Evolutionary conservation across 2,329 filamentous ascomycete genomes (phyloP), one percentile per base, ranked within the genome.

Genomic region (Aspergillus hiratsukae): DNA sequence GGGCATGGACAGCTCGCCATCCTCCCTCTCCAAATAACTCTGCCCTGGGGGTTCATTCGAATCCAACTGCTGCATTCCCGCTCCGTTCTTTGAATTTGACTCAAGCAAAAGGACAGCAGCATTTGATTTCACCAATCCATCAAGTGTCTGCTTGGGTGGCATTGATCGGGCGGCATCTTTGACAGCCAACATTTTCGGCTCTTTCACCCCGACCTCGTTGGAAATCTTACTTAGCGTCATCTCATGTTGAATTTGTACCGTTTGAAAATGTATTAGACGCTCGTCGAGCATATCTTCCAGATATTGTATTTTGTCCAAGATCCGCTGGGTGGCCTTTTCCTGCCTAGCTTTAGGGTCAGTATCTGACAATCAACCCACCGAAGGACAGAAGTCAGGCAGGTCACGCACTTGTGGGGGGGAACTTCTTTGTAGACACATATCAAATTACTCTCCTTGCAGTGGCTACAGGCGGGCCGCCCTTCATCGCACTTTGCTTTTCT

Each of bases 401-500:
- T 45, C 27, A 69, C 88, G 72, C 81, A 96, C 90, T 95, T 93
- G 69, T 95, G 94, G 17, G 91, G 91, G 23, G 91, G 89, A 5
- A 94, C 88, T 68, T 97, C 92, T 62, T 92, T 87, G 73, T 97
- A 97, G 72, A 90, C 87, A 77, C 90, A 99, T 53, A 86, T 82
- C 29, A 91, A 81, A 62, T 83, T 87, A 70, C 95, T 95, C 64
- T 97, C 92, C 66, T 88, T 88, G 72, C 94, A 99, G 66, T 86
- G 85, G 41, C 87, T 90, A 69, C 91, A 93, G 66, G 89, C 87
- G 2, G 89, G 91, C 62, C 88, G 86, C 10, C 87, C 86, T 77
- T 96, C 91, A 66, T 96, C 91, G 71, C 91, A 96, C 75, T 95
- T 96, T 17, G 91, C 90, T 74, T 96, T 96, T 43, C 93, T 82